These are phyloP conservation scores for Scenedesmus sp. DNA, from an alignment of 163 green algal genomes.

Conservation along the genomic window DNA sequence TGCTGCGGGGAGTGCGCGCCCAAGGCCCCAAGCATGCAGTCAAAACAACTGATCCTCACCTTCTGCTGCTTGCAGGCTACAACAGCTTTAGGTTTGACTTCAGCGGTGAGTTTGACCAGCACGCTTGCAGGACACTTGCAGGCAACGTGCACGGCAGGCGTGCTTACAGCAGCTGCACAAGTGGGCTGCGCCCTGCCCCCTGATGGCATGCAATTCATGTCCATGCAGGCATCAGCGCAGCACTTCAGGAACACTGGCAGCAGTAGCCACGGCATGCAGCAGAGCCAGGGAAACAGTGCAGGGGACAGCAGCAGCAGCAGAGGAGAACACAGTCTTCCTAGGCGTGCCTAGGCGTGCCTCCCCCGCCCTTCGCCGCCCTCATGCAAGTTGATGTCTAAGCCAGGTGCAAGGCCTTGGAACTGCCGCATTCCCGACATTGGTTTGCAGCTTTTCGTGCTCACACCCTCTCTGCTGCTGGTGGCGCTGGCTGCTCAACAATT, in stretches of 20 bases:
- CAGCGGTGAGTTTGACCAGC: neutral
- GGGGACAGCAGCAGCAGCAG: no score
- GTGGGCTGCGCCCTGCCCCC: no score
- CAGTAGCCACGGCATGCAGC: no score
- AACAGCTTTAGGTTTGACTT: conserved; percentile 45
- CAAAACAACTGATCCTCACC: no score
- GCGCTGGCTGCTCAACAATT: neutral
- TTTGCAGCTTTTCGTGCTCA: neutral
- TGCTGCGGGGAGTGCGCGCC: neutral
- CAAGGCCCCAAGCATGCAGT: neutral
- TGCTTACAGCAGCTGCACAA: conserved; percentile 61
- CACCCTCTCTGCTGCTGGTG: neutral
- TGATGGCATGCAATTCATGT: no score
- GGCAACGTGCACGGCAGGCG: neutral
- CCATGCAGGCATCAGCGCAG: no score
- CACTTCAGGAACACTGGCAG: no score
- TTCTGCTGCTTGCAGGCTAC: neutral
- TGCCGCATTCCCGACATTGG: neutral
- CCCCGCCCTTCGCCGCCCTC: no score
- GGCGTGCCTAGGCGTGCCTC: no score
- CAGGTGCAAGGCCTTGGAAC: conserved; percentile 2
- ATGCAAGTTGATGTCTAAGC: no score
- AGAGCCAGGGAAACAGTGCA: no score
- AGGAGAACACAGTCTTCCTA: no score
- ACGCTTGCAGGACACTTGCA: neutral